Evolutionary conservation across 176 grass and related monocot species (phyloP).

Genomic region (Oryza rufipogon): DNA sequence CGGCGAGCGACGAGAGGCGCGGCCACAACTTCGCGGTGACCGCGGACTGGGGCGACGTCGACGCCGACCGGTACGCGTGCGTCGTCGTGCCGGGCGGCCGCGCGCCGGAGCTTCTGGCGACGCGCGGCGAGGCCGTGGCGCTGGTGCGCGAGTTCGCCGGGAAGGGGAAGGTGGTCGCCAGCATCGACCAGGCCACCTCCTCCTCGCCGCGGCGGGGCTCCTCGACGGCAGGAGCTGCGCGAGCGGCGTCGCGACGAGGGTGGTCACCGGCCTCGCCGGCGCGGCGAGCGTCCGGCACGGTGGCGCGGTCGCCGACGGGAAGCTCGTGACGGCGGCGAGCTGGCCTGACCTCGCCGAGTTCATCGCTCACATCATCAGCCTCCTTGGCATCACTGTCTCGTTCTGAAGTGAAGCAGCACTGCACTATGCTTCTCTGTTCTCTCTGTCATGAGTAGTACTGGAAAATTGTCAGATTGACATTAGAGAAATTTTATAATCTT

Average conservation of each 20-base stretch:
- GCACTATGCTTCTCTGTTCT: background rate
- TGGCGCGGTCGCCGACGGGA: conserved; percentile 5
- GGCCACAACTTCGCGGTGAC: conserved; percentile 50
- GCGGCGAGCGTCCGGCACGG: background rate
- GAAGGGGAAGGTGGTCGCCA: conserved; percentile 44
- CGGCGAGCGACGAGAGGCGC: conserved; percentile 34
- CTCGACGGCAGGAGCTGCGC: conserved; percentile 35
- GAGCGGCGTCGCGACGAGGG: conserved; percentile 16
- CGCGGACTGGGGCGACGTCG: conserved; percentile 12
- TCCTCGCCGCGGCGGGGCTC: conserved; percentile 43
- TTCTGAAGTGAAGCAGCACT: conserved; percentile 23
- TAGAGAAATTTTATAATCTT: too few species aligned
- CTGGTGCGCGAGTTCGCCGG: conserved; percentile 32
- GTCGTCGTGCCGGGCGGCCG: conserved; percentile 41
- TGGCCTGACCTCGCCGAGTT: conserved; percentile 32
- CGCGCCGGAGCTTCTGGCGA: conserved; percentile 46
- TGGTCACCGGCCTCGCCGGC: too few species aligned
- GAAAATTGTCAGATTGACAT: too few species aligned
- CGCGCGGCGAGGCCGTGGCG: conserved; percentile 12
- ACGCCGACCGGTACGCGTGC: conserved; percentile 40
- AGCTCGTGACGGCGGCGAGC: conserved; percentile 41
- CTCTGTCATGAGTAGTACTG: too few species aligned
- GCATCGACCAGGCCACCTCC: conserved; percentile 44
- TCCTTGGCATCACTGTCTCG: conserved; percentile 30
- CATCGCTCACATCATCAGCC: conserved; percentile 14